A percentile compares a stretch with the other conserved stretches of the same genome.
Conservation (phyloP, 2,329 filamentous ascomycete species). For the Ceratocystis papillata region DNA sequence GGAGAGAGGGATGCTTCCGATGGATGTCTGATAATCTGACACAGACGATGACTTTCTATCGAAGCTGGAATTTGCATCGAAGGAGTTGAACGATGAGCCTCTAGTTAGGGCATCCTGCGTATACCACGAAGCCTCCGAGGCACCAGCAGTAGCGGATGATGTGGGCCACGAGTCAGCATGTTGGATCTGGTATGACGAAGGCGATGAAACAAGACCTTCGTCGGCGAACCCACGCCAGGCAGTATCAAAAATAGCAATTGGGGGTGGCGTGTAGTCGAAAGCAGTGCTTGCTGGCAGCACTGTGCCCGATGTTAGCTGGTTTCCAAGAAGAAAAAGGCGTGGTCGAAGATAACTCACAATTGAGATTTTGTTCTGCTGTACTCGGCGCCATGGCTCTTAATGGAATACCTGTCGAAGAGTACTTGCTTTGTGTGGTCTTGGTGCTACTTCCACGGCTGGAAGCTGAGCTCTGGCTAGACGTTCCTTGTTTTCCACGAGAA, state of each 20-base stretch:
- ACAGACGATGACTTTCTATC: not conserved
- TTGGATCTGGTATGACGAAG: not conserved
- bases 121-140: not conserved
- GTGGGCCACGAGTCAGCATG: not conserved
- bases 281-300: not conserved
- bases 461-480: slow-evolving; percentile 25
- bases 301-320: not conserved
- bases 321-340: slow-evolving; percentile 21
- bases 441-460: not conserved
- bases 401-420: slow-evolving; percentile 33
- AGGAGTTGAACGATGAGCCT: not conserved
- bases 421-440: slow-evolving; percentile 27
- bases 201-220: not conserved
- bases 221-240: not conserved
- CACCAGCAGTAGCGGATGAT: not conserved
- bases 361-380: slow-evolving; percentile 27
- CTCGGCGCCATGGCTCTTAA: slow-evolving; percentile 36
- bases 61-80: not conserved
- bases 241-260: not conserved
- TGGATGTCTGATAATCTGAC: slow-evolving; percentile 7
- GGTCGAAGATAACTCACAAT: slow-evolving; percentile 39
- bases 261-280: slow-evolving; percentile 1
- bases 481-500: slow-evolving; percentile 36
- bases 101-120: not conserved
- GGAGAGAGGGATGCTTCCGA: not conserved